A percentile compares a stretch with the other conserved stretches of the same genome.
These are phyloP conservation scores for Penicillium thymicola DNA, from an alignment of 2,329 filamentous ascomycete species.

Conservation along the genomic window DNA sequence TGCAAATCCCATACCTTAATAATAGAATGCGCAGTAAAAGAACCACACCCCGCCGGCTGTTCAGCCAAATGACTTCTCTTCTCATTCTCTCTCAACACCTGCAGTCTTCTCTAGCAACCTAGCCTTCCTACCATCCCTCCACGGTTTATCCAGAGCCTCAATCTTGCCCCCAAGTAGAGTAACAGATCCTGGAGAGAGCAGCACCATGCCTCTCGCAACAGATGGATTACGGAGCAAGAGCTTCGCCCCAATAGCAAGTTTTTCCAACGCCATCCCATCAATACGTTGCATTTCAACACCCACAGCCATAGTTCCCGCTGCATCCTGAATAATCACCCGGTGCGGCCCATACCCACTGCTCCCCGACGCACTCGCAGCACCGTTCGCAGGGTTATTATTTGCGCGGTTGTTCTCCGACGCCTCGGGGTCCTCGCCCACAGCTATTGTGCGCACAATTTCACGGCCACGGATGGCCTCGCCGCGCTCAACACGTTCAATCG, in stretches of 20 bases:
- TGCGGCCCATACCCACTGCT: constrained; percentile 58
- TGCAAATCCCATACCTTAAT: not conserved
- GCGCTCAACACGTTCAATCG: constrained; percentile 54
- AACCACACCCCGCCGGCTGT: not conserved
- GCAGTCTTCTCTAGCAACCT: constrained; percentile 62
- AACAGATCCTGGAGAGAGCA: constrained; percentile 68
- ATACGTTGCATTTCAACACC: constrained; percentile 70
- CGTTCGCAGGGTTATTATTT: constrained; percentile 8
- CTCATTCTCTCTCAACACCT: constrained; percentile 17
- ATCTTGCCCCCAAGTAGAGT: constrained; percentile 84
- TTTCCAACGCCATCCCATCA: constrained; percentile 59
- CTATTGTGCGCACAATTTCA: constrained; percentile 73
- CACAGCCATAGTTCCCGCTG: constrained; percentile 63
- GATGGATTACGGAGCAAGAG: constrained; percentile 65
- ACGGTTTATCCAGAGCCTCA: constrained; percentile 73
- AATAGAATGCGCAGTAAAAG: not conserved
- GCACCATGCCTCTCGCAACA: constrained; percentile 69
- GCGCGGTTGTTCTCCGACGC: constrained; percentile 23
- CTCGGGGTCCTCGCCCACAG: constrained; percentile 49
- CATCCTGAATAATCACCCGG: constrained; percentile 79
- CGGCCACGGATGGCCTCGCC: constrained; percentile 60
- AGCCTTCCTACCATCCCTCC: constrained; percentile 69
- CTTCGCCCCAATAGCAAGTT: constrained; percentile 74
- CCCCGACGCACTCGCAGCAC: constrained; percentile 14
- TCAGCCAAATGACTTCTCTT: not conserved